Evolutionary conservation across 768 basidiomycete genomes (phyloP).

Genomic region (Pholiota molesta): DNA sequence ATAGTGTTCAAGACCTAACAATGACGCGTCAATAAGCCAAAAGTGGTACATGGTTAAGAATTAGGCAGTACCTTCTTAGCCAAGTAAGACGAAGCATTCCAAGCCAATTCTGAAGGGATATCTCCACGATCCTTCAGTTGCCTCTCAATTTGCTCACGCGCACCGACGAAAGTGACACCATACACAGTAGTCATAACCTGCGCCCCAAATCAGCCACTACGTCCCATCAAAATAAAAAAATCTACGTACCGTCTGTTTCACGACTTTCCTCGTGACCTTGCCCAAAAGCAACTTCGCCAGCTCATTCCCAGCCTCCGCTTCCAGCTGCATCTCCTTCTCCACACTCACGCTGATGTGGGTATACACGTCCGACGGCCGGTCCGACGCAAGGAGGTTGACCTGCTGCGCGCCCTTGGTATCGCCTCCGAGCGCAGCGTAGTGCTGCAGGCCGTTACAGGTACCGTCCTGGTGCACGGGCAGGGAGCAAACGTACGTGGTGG

Average conservation of each 20-base stretch:
- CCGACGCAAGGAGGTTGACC: slow-evolving; percentile 86
- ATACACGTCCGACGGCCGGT: slow-evolving; percentile 94
- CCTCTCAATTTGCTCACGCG: slow-evolving; percentile 90
- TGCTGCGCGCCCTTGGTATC: slow-evolving; percentile 87
- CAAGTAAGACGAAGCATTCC: slow-evolving; percentile 75
- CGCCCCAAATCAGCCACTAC: slow-evolving; percentile 27
- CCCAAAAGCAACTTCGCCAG: slow-evolving; percentile 68
- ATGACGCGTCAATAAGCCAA: neutral
- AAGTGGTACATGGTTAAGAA: neutral
- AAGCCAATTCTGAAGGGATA: slow-evolving; percentile 73
- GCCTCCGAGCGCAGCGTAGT: slow-evolving; percentile 97
- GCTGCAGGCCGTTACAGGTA: slow-evolving; percentile 97
- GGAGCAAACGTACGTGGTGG: slow-evolving; percentile 59
- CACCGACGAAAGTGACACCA: slow-evolving; percentile 95
- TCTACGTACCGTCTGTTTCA: slow-evolving; percentile 90
- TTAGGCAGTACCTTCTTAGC: slow-evolving; percentile 62
- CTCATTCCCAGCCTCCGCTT: slow-evolving; percentile 52
- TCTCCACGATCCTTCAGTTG: slow-evolving; percentile 81
- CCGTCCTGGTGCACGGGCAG: slow-evolving; percentile 98
- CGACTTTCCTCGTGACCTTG: slow-evolving; percentile 89
- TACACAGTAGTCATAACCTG: slow-evolving; percentile 96
- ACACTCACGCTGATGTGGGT: slow-evolving; percentile 89
- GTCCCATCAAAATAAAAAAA: neutral
- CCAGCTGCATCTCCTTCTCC: slow-evolving; percentile 62
- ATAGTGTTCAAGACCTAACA: slow-evolving; percentile 74